Evolutionary conservation across 2,329 filamentous ascomycete genomes (phyloP).

Genomic region (Phyllosticta citribraziliensis): DNA sequence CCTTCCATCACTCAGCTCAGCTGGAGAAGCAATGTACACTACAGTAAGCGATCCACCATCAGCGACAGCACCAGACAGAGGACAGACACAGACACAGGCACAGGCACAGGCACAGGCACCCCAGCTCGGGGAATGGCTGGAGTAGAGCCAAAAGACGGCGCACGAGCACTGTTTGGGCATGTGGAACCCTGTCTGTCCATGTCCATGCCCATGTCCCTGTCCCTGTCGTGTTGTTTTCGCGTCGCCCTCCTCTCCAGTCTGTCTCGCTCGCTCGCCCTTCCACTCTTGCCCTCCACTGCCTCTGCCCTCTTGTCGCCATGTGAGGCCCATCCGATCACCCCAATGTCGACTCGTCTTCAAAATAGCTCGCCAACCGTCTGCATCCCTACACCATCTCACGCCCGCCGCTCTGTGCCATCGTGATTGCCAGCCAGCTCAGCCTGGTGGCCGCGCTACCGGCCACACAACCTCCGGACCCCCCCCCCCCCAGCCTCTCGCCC

Average conservation of each 20-base stretch:
- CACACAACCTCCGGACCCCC: neutral
- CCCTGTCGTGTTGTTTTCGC: neutral
- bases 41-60: no score
- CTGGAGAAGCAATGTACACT: no score
- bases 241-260: neutral
- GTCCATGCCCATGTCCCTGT: no score
- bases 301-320: neutral
- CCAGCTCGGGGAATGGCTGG: neutral
- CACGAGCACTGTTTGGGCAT: neutral
- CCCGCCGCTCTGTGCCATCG: neutral
- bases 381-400: neutral
- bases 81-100: neutral
- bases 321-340: neutral
- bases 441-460: neutral
- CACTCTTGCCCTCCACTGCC: neutral
- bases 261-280: neutral
- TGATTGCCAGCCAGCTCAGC: neutral
- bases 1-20: no score
- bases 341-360: neutral
- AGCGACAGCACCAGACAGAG: no score
- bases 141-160: neutral
- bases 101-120: neutral
- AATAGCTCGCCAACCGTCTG: neutral
- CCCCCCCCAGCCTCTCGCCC: slow-evolving; percentile 7
- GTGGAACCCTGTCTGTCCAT: neutral